These are phyloP conservation scores for Cylindrotheca fusiformis DNA, from an alignment of 108 stramenopile species.

Conservation along the genomic window DNA sequence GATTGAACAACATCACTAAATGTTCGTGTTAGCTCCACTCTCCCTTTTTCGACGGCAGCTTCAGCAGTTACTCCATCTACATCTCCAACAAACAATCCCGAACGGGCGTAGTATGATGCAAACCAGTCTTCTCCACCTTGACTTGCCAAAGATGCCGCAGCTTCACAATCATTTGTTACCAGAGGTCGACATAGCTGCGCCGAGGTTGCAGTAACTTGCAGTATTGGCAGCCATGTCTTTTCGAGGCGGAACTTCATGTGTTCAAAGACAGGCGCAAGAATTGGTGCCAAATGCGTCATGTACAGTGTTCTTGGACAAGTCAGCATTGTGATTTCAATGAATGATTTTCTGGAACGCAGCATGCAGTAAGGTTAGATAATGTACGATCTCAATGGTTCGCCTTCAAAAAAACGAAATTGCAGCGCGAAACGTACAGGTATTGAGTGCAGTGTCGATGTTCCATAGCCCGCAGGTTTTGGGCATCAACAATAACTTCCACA, in stretches of 20 bases:
- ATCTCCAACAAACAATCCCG: conserved; percentile 87
- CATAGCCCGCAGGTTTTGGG: conserved; percentile 68
- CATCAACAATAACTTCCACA: conserved; percentile 61
- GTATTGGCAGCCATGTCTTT: conserved; percentile 68
- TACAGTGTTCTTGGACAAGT: conserved; percentile 81
- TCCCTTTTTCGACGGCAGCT: conserved; percentile 76
- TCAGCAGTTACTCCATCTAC: conserved; percentile 70
- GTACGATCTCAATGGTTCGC: too few relatives aligned
- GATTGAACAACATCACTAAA: conserved; percentile 77
- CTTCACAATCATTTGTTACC: conserved; percentile 41
- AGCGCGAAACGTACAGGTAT: conserved; percentile 74
- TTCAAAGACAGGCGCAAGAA: conserved; percentile 73
- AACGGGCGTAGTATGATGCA: conserved; percentile 67
- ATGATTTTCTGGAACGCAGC: conserved; percentile 54
- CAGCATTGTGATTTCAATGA: conserved; percentile 72
- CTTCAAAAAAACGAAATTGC: too few relatives aligned
- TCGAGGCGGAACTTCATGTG: conserved; percentile 75
- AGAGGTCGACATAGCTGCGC: conserved; percentile 32
- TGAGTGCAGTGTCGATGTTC: conserved; percentile 87
- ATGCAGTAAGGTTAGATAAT: too few relatives aligned
- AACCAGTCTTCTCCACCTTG: conserved; percentile 70
- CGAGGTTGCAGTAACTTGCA: not conserved
- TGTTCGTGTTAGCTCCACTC: conserved; percentile 74
- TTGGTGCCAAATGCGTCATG: conserved; percentile 71
- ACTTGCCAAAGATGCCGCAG: conserved; percentile 53